Base-by-base conservation (phyloP, 129 eudicot species). In the Smallanthus sonchifolius region DNA sequence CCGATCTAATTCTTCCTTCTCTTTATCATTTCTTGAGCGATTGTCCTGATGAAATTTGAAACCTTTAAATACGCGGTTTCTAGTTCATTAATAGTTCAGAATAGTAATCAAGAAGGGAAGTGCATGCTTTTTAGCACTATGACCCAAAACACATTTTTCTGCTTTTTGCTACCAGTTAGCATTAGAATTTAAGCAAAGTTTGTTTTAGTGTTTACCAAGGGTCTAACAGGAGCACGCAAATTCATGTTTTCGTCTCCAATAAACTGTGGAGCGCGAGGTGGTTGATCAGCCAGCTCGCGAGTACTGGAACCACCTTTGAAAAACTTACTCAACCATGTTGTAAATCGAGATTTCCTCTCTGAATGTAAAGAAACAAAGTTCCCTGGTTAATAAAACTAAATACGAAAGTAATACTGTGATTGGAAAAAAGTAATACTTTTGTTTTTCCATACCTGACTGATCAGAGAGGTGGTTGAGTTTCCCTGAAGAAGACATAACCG, bases 1-100 rank as follows among this genome's bases (percentile, higher is more conserved):
- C 94, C 90, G 90, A 66, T 95, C 97, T 52, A 95, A 59, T 64
- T 95, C 97, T 87, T 88, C 97, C 82, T 83, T 87, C 71, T 95
- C 97, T 75, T 80, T 91, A 34, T 80, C 82, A 51, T 87, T 67
- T 69, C 94, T 80, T 78, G 93, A 65, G 6, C 85, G 88, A 78
- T 91, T 92, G 75, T 87, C 94, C 99, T 91, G 85, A 72, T 51
- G 30, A 24, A 24, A 24, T 24, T 24, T 24, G 30, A 24, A 24
- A 24, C 30, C 30, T 24, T 24, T 24, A 0, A 24, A 73, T 6
- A 61, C 24, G 11, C 19, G 43, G 35, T 61, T 32, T 1, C 39
- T 10, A 34, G 42, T 30, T 34, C 43, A 34, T 14, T 57, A 61
- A 7, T 14, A 61, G 10, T 61, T 61, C 40, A 61, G 30, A 13